Conservation (phyloP, 768 basidiomycete species). For the Phylloporus sp. region DNA sequence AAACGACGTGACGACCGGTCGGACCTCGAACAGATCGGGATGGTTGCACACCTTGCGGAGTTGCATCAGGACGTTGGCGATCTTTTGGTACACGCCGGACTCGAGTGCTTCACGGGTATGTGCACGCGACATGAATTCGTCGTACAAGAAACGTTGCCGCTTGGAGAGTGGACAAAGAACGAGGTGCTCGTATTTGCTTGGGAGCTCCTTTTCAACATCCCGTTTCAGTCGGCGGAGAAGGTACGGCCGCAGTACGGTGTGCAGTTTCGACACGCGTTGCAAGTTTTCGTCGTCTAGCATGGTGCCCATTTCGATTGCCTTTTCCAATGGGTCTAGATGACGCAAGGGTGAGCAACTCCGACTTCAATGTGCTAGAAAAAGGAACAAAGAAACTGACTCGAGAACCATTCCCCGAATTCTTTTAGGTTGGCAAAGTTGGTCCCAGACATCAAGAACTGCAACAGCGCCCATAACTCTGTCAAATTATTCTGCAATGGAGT, state of each 20-base stretch:
- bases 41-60: conserved; percentile 95
- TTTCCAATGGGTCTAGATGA: conserved; percentile 81
- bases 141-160: conserved; percentile 90
- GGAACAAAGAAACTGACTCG: conserved; percentile 53
- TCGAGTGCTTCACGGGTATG: conserved; percentile 77
- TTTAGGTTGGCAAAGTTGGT: conserved; percentile 86
- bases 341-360: background rate
- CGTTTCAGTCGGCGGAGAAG: conserved; percentile 92
- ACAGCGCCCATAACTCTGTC: conserved; percentile 89
- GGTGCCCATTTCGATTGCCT: conserved; percentile 83
- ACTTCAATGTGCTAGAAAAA: background rate
- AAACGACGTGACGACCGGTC: conserved; percentile 76
- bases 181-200: conserved; percentile 90
- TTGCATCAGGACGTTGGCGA: conserved; percentile 96
- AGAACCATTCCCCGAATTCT: conserved; percentile 96
- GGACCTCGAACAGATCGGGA: conserved; percentile 87
- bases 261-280: conserved; percentile 82
- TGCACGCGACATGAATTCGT: conserved; percentile 90
- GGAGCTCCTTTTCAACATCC: conserved; percentile 95
- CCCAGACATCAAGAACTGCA: conserved; percentile 92
- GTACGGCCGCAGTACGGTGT: conserved; percentile 93
- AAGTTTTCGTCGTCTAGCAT: conserved; percentile 75
- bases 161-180: conserved; percentile 86
- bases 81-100: conserved; percentile 83
- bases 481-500: conserved; percentile 97